phyloP scores from a whole-genome alignment of 2,329 filamentous ascomycete species.

The Cladophialophora psammophila region DNA sequence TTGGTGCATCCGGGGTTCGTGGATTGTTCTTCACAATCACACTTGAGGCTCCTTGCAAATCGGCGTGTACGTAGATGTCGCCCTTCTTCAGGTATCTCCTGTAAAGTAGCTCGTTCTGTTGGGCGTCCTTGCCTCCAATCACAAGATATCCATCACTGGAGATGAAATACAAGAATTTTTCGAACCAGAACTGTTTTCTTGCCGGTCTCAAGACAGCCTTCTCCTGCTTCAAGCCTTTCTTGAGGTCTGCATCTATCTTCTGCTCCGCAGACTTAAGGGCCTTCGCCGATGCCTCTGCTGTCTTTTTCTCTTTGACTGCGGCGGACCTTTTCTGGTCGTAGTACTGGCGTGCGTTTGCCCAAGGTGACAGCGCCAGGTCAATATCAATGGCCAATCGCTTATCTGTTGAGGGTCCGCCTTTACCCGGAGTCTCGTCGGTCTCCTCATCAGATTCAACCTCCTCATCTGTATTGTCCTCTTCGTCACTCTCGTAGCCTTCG shows the following conservation, averaged over 20 bases:
- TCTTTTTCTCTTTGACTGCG: slow-evolving; percentile 86
- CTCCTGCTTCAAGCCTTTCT: slow-evolving; percentile 88
- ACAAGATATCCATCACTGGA: slow-evolving; percentile 95
- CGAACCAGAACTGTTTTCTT: slow-evolving; percentile 89
- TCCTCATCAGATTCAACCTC: slow-evolving; percentile 54
- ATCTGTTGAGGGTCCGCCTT: slow-evolving; percentile 39
- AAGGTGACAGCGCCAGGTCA: slow-evolving; percentile 80
- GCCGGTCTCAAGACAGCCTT: slow-evolving; percentile 85
- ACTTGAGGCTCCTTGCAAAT: slow-evolving; percentile 81
- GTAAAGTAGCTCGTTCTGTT: slow-evolving; percentile 94
- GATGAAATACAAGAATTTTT: slow-evolving; percentile 95
- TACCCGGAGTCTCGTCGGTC: slow-evolving; percentile 37
- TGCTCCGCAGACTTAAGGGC: slow-evolving; percentile 89
- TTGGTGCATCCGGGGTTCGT: slow-evolving; percentile 78
- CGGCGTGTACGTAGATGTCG: slow-evolving; percentile 90
- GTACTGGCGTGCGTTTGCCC: slow-evolving; percentile 89
- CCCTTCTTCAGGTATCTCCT: slow-evolving; percentile 83
- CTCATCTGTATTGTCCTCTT: slow-evolving; percentile 58
- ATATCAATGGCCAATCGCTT: slow-evolving; percentile 77
- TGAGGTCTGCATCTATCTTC: slow-evolving; percentile 85
- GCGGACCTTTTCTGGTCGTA: slow-evolving; percentile 88
- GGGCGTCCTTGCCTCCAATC: slow-evolving; percentile 83
- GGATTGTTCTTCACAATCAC: slow-evolving; percentile 90
- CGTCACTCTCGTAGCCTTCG: slow-evolving; percentile 67
- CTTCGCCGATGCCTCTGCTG: slow-evolving; percentile 77